Base-by-base conservation (phyloP, 2,329 filamentous ascomycete genomes). In the Plenodomus tracheiphilus region DNA sequence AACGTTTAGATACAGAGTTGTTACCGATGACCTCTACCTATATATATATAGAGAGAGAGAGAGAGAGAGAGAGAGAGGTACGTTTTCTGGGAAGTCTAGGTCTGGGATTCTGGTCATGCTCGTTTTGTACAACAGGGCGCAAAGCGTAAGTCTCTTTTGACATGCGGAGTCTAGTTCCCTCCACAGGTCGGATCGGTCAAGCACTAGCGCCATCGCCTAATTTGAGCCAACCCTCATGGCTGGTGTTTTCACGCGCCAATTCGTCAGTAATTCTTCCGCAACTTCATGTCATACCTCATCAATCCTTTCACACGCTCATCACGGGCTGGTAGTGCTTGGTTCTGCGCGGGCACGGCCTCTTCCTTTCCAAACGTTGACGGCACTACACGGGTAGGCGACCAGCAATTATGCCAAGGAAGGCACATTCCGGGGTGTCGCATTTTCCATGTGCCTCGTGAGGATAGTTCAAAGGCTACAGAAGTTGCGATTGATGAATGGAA, bases 401-500 rank as follows among this genome's bases (percentile, higher is more conserved):
- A 56, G 30, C 59, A 51, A 20, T 42, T 40, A 1, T 66, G 62
- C 35, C 35, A 49, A 9, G 54, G 48, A 9, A 42, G 41, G 17
- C 52, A 51, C 30, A 25, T 49, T 1, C 43, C 63, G 3, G 63
- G 60, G 17, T 65, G 62, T 43, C 62, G 53, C 4, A 54, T 66
- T 4, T 66, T 61, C 18, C 51, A 62, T 19, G 63, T 65, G 30
- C 64, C 64, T 4, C 51, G 34, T 1, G 50, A 62, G 2, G 61
- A 67, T 34, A 61, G 59, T 21, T 53, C 57, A 2, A 44, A 41
- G 20, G 58, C 58, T 0, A 44, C 39, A 0, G 52, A 59, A 18
- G 44, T 65, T 2, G 48, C 53, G 9, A 61, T 67, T 13, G 62
- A 65, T 30, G 62, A 66, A 4, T 66, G 64, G 64, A 63, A 56